Base-by-base conservation (phyloP, 140 eudicot genomes). In the Oenanthe javanica region DNA sequence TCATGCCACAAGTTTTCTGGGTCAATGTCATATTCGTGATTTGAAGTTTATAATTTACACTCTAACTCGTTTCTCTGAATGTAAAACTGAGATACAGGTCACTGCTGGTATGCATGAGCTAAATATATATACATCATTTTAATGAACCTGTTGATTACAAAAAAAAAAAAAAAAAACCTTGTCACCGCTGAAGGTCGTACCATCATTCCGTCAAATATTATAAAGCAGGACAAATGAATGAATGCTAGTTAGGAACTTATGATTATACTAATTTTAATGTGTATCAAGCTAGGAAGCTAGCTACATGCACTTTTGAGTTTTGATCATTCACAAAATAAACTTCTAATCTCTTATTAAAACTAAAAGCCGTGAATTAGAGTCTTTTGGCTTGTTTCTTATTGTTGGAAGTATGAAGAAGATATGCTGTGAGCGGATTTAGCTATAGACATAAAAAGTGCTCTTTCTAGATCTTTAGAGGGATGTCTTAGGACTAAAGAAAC, bases 401-500 rank as follows among this genome's bases (percentile, higher is more conserved):
- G 79, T 38, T 52, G 67, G 47, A 36, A 16, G 74, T 55, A 72
- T 73, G 84, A 75, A 57, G 79, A 81, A 38, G 52, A 16, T 72
- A 43, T 40, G 77, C 77, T 8, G 66, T 79, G 66, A 27, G 66
- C 10, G 76, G 49, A 48, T 61, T 61, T n/a, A 55, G 63, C 76
- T 31, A 73, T 73, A 31, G 59, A 81, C 79, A 73, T 9, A 21
- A 76, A 55, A n/a, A 77, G 73, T 47, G 72, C 57, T 49, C 48
- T 66, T 76, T 77, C 77, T n/a, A 77, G 16, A 19, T 82, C 78
- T 82, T 77, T 51, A 38, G 77, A 16, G 38, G 77, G 54, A 14
- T 67, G 54, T 21, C 67, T 64, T 23, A 71, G 40, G 69, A 79
- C 75, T 51, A 79, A 45, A 40, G 70, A 79, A 21, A 64, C 42